Conservation (phyloP, 257 asterid species). For the Fraxinus excelsior region DNA sequence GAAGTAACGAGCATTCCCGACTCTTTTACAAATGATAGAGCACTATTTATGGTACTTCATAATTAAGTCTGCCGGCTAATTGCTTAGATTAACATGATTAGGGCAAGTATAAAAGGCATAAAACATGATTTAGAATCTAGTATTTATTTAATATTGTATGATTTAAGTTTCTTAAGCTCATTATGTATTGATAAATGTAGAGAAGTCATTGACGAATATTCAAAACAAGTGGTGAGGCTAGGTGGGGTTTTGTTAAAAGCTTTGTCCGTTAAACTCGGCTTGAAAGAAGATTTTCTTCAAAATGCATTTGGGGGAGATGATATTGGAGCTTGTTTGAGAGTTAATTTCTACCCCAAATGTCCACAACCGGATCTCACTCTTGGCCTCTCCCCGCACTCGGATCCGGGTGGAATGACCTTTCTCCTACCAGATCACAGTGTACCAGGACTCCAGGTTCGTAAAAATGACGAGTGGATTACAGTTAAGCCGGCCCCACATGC, state of each 20-base stretch:
- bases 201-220: conserved; percentile 66
- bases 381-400: conserved; percentile 84
- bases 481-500: conserved; percentile 81
- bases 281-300: conserved; percentile 49
- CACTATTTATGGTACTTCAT: too few relatives aligned
- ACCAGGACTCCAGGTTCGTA: conserved; percentile 80
- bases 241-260: conserved; percentile 60
- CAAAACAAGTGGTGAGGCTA: conserved; percentile 54
- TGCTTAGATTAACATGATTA: not conserved
- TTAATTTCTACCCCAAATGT: conserved; percentile 81
- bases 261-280: conserved; percentile 59
- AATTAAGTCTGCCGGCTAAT: too few relatives aligned
- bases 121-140: not conserved
- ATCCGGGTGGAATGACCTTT: conserved; percentile 87
- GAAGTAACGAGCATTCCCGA: conserved; percentile 2
- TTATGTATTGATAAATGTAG: conserved; percentile 28
- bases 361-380: conserved; percentile 84
- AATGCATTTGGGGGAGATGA: conserved; percentile 72
- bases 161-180: too few relatives aligned
- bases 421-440: conserved; percentile 70
- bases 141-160: too few relatives aligned
- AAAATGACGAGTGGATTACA: conserved; percentile 55
- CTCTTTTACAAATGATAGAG: too few relatives aligned
- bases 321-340: conserved; percentile 82
- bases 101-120: too few relatives aligned